Percentiles rank a stretch among this genome's conserved stretches.
Evolutionary conservation across 2,329 filamentous ascomycete genomes (phyloP).

Genomic region (Colletotrichum sublineola): DNA sequence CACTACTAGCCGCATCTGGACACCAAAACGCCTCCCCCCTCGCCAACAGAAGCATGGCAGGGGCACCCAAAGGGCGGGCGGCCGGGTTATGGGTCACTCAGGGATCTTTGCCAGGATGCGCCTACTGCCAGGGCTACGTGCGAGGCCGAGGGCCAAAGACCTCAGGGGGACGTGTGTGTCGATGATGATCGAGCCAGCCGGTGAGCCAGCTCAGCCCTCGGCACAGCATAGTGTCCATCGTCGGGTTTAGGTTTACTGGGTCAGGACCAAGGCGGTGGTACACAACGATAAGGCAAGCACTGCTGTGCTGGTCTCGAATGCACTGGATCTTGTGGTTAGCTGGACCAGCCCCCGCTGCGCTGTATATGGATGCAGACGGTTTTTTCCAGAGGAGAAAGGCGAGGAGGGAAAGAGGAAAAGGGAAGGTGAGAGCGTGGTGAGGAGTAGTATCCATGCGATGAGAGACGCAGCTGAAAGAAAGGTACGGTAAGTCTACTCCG

Average conservation of each 20-base stretch:
- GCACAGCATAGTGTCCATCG: neutral
- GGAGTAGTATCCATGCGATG: neutral
- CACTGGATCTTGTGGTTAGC: neutral
- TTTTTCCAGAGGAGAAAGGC: neutral
- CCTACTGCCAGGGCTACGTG: neutral
- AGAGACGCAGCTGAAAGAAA: neutral
- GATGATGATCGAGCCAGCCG: neutral
- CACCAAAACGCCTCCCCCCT: constrained; percentile 2
- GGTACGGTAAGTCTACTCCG: neutral
- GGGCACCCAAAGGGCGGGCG: constrained; percentile 14
- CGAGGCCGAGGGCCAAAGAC: neutral
- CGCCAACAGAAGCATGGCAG: constrained; percentile 20
- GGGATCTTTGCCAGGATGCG: constrained; percentile 20
- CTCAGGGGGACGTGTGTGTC: constrained; percentile 6
- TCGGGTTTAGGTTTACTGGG: neutral
- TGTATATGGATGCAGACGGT: neutral
- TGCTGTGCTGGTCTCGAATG: constrained; percentile 17
- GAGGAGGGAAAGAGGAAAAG: constrained; percentile 11
- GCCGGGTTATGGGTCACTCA: constrained; percentile 32
- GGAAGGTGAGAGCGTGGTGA: neutral
- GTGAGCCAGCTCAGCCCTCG: constrained; percentile 7
- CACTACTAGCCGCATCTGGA: constrained; percentile 19
- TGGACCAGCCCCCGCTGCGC: neutral
- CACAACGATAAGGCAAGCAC: constrained; percentile 14
- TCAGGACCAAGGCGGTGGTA: constrained; percentile 12